These are phyloP conservation scores for Schrenkiella parvula DNA, from an alignment of 345 rosid genomes.

Conservation along the genomic window DNA sequence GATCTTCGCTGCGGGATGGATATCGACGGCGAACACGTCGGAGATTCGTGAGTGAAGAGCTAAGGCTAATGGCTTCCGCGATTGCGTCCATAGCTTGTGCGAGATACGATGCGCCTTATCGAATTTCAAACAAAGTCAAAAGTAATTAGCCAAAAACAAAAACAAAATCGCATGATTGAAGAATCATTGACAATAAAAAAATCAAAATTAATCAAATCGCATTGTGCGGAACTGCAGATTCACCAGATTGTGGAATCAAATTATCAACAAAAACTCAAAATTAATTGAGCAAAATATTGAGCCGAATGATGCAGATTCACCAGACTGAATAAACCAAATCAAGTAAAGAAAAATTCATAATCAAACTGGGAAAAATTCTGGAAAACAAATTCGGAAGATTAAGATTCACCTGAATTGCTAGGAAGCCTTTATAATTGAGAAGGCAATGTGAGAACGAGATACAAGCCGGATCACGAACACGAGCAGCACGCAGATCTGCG, in stretches of 20 bases:
- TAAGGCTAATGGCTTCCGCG: slow-evolving; percentile 75
- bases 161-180: neutral
- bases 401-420: slow-evolving; percentile 75
- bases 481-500: slow-evolving; percentile 89
- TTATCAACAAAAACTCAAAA: neutral
- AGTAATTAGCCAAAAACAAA: neutral
- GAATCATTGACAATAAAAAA: neutral
- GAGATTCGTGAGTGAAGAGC: slow-evolving; percentile 92
- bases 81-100: slow-evolving; percentile 77
- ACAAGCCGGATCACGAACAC: slow-evolving; percentile 88
- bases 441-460: slow-evolving; percentile 96
- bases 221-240: neutral
- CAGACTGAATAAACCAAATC: neutral
- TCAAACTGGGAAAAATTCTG: neutral
- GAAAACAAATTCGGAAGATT: neutral
- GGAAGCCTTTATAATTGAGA: slow-evolving; percentile 92
- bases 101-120: slow-evolving; percentile 84
- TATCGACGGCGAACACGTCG: slow-evolving; percentile 89
- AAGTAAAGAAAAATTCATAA: neutral
- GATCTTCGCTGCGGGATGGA: slow-evolving; percentile 91
- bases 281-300: neutral
- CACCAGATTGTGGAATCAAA: neutral
- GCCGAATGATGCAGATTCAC: neutral
- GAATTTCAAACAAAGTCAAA: neutral
- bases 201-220: neutral